Base-by-base conservation (phyloP, 441 rosid genomes). In the Populus trichocarpa region DNA sequence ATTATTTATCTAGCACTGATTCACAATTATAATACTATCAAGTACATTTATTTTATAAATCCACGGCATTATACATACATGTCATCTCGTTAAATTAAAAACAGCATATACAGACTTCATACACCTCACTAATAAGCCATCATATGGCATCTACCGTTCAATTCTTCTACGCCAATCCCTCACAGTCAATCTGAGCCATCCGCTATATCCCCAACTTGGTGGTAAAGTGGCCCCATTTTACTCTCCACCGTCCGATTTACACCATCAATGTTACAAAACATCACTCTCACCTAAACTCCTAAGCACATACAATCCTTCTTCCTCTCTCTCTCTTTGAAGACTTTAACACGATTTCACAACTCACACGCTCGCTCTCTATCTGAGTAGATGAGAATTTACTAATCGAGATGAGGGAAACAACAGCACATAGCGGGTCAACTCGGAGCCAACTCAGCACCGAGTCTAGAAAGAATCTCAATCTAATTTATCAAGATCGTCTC, bases 371-470 rank as follows among this genome's bases (percentile, higher is more conserved):
- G 25, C 74, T 75, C 28, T 73, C 73, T 68, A 70, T 68, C 65
- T 36, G 22, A 40, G 32, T 9, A 18, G 67, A 35, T n/a, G 65
- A 75, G 77, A 80, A 22, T 70, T 79, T 81, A 76, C 72, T 46
- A 67, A 40, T 77, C 73, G 40, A 26, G 61, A 63, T 75, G 72
- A 30, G 68, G 71, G 64, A 38, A 25, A 46, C 32, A 28, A 38
- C 7, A 6, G 59, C 70, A 69, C 72, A 73, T 76, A 78, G 76
- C 68, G 76, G 68, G 82, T 85, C 84, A 82, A 77, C 81, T 81
- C 82, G 79, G 79, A 71, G 67, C 71, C 25, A n/a, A 70, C 75
- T 79, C 77, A 66, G 32, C 81, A 59, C 83, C 28, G 67, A 61
- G 73, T 77, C 78, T 30, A 35, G 64, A 67, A 70, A 73, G 75